Evolutionary conservation across 2,329 filamentous ascomycete species (phyloP).

Genomic region (Salinomyces thailandicus): DNA sequence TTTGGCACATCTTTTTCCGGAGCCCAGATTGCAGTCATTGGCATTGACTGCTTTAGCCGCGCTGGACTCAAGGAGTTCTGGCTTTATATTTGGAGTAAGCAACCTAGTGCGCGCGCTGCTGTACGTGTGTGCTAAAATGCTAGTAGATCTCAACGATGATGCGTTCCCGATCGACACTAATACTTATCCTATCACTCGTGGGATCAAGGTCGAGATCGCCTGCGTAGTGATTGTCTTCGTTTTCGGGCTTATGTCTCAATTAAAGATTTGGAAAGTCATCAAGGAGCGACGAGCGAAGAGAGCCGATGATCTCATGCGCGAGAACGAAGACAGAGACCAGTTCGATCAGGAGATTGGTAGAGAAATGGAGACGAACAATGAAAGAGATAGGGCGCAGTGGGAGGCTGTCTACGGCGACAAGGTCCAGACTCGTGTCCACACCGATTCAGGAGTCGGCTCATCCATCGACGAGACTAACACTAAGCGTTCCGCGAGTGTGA

Average conservation of each 20-base stretch:
- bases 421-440: constrained; percentile 24
- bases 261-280: constrained; percentile 76
- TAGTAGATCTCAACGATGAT: constrained; percentile 56
- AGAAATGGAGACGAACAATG: constrained; percentile 52
- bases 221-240: constrained; percentile 63
- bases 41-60: constrained; percentile 80
- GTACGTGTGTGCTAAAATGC: too few species aligned
- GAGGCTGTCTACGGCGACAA: constrained; percentile 65
- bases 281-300: constrained; percentile 41
- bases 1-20: constrained; percentile 68
- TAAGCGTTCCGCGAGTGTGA: constrained; percentile 26
- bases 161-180: constrained; percentile 66
- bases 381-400: constrained; percentile 58
- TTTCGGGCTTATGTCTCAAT: constrained; percentile 70
- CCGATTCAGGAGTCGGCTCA: constrained; percentile 43
- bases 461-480: constrained; percentile 23
- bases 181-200: constrained; percentile 77
- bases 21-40: constrained; percentile 66
- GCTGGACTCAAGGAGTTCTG: constrained; percentile 95
- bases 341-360: constrained; percentile 63
- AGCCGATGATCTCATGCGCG: constrained; percentile 37
- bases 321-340: constrained; percentile 48
- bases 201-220: constrained; percentile 76
- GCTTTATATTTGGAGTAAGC: constrained; percentile 74
- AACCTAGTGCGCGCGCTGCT: background rate